These are phyloP conservation scores for Heritiera fomes DNA, from an alignment of 345 rosid genomes.

Conservation along the genomic window DNA sequence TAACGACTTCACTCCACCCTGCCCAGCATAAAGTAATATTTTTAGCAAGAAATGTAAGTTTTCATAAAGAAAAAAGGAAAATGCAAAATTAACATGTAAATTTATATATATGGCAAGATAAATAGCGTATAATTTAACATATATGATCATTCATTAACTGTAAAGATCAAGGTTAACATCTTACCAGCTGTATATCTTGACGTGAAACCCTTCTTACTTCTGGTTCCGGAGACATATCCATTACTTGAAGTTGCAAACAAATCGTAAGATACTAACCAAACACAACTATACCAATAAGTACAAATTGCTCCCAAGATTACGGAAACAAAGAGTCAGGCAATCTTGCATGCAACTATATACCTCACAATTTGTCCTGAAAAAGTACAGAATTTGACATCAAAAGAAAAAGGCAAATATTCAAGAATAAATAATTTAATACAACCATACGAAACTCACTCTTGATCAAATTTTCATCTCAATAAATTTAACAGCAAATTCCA, in stretches of 20 bases:
- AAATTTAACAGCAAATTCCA: neutral
- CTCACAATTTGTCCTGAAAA: neutral
- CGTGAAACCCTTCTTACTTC: conserved; percentile 73
- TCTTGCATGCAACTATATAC: conserved; percentile 9
- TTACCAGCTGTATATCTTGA: conserved; percentile 87
- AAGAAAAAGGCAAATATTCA: neutral
- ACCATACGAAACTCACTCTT: neutral
- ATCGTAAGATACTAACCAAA: conserved; percentile 2
- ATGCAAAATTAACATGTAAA: too few species aligned
- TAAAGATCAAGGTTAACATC: conserved; percentile 26
- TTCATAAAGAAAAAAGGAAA: neutral
- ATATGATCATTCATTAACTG: neutral
- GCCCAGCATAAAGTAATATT: neutral
- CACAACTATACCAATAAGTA: neutral
- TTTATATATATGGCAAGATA: neutral
- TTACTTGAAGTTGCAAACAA: conserved; percentile 22
- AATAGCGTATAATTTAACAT: neutral
- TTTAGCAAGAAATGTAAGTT: neutral
- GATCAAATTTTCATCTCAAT: conserved; percentile 4
- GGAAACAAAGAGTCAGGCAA: neutral
- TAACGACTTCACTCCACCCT: conserved; percentile 2
- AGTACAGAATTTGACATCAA: neutral
- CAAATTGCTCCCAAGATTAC: neutral
- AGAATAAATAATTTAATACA: neutral
- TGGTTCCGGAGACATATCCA: conserved; percentile 68